These are phyloP conservation scores for Ophiobolus disseminans DNA, from an alignment of 2,329 filamentous ascomycete genomes.

Conservation along the genomic window DNA sequence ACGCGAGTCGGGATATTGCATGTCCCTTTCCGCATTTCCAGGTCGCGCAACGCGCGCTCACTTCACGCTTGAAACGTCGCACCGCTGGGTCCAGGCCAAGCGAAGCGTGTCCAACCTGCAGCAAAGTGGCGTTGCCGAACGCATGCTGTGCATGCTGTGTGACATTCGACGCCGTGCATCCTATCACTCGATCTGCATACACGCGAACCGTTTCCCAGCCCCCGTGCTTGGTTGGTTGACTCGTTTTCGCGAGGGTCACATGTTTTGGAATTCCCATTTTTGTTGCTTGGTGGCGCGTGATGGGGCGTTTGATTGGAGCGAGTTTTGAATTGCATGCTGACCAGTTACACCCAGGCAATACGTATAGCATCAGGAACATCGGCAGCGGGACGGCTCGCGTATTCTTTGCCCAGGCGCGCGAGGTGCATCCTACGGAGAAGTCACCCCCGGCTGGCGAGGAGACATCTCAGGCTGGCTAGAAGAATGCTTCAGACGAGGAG, in stretches of 20 bases:
- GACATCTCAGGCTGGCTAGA: slow-evolving; percentile 75
- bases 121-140: slow-evolving; percentile 28
- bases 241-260: slow-evolving; percentile 1
- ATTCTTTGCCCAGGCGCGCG: slow-evolving; percentile 92
- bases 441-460: slow-evolving; percentile 1
- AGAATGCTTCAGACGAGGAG: not conserved
- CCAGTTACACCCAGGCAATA: slow-evolving; percentile 70
- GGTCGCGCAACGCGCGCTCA: slow-evolving; percentile 11
- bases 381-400: slow-evolving; percentile 74
- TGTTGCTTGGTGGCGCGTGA: slow-evolving; percentile 5
- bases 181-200: slow-evolving; percentile 12
- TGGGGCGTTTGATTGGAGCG: not conserved
- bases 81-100: slow-evolving; percentile 27
- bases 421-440: slow-evolving; percentile 41
- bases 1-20: slow-evolving; percentile 25
- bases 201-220: slow-evolving; percentile 26
- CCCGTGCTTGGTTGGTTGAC: slow-evolving; percentile 20
- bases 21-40: slow-evolving; percentile 13
- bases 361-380: slow-evolving; percentile 89
- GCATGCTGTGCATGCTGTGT: slow-evolving; percentile 35
- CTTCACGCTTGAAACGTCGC: slow-evolving; percentile 21
- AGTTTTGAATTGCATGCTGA: slow-evolving; percentile 1
- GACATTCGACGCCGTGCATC: slow-evolving; percentile 23
- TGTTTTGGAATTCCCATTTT: not conserved
- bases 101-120: slow-evolving; percentile 19